Percentiles rank a stretch among this genome's conserved stretches.
phyloP scores from a whole-genome alignment of 345 rosid species.

The Dipteronia dyeriana region DNA sequence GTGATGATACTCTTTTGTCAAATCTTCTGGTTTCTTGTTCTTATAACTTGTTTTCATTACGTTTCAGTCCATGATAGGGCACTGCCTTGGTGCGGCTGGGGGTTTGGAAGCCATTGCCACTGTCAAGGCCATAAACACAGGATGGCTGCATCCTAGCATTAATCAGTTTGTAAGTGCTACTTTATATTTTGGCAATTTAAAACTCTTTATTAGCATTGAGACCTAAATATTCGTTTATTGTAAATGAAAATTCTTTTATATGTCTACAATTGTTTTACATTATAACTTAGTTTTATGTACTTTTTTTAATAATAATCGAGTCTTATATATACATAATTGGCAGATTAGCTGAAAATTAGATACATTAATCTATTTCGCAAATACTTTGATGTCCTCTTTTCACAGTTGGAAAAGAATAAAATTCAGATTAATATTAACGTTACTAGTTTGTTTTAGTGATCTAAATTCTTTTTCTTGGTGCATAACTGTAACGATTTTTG shows the following conservation, averaged over 20 bases:
- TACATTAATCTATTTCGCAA: neutral
- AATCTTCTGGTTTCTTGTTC: conserved; percentile 8
- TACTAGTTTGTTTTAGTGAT: neutral
- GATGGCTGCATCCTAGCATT: conserved; percentile 95
- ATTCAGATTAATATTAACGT: neutral
- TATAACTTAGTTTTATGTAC: neutral
- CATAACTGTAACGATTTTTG: neutral
- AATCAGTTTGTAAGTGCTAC: conserved; percentile 82
- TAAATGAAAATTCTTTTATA: neutral
- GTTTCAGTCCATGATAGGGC: conserved; percentile 96
- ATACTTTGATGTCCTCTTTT: neutral
- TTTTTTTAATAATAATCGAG: no score
- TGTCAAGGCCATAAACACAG: conserved; percentile 84
- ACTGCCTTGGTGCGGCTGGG: conserved; percentile 98
- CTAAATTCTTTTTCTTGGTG: neutral
- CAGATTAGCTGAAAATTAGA: neutral
- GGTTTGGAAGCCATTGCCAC: conserved; percentile 96
- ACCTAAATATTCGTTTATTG: neutral
- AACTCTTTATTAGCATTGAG: neutral
- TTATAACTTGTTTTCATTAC: conserved; percentile 9
- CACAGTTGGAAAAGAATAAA: neutral
- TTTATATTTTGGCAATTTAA: neutral
- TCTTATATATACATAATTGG: neutral
- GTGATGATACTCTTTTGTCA: conserved; percentile 5
- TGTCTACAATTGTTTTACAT: neutral